Base-by-base conservation (phyloP, 2,329 filamentous ascomycete species). In the Myriosclerotinia scirpicola region DNA sequence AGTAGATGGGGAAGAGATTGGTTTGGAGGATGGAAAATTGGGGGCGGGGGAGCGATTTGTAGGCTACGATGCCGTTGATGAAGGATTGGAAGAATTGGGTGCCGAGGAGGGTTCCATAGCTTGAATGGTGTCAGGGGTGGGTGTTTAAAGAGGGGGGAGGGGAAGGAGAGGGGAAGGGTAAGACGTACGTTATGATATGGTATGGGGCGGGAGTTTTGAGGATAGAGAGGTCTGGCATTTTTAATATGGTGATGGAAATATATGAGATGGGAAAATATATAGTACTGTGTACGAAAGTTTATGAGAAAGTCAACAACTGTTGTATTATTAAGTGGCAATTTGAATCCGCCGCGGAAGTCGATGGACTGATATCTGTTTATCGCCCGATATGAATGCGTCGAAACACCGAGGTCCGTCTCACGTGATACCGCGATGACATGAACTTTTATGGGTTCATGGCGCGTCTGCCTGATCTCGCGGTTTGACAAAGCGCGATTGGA, bases 51-150 rank as follows among this genome's bases (percentile, higher is more conserved):
- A 97, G 87, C 14, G 86, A 84, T 75, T 84, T 88, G 83, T 90
- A 96, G 74, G 92, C 88, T 65, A 93, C 82, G 63, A 92, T 86
- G 67, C 92, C 84, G 74, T 85, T 86, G 75, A 88, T 78, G 79
- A 97, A 97, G 79, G 90, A 89, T 77, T 98, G 92, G 79, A 93
- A 98, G 77, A 97, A 84, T 50, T 92, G 90, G 38, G 90, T 89
- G 70, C 95, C 95, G 17, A 98, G 82, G 60, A 98, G 85, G 26
- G 92, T 93, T 71, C 92, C 93, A 80, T 96, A 97, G 76, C 92
- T 95, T 61, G 92, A 70, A 67, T 67, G 63, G 8, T 46, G 54
- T 70, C 56, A 68, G 65, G 68, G 67, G 42, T 56, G 50, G n/a
- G n/a, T n/a, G n/a, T n/a, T n/a, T n/a, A n/a, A n/a, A n/a, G n/a